These are phyloP conservation scores for Hansfordia pulvinata DNA, from an alignment of 2,329 filamentous ascomycete species.

Conservation along the genomic window DNA sequence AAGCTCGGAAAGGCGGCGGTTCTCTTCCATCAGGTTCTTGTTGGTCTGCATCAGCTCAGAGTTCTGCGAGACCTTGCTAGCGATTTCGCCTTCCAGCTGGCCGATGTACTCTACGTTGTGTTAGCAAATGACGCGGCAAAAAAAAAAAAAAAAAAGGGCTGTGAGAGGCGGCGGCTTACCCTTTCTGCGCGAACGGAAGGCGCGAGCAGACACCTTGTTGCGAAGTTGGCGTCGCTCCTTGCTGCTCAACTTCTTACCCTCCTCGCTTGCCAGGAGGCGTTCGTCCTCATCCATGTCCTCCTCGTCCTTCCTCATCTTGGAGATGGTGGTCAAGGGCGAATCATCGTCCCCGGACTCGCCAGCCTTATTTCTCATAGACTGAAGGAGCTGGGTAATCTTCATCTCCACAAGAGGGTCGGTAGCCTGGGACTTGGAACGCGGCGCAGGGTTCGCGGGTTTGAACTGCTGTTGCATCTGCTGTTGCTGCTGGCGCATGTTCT, in stretches of 20 bases:
- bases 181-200: conserved; percentile 96
- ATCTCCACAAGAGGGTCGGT: conserved; percentile 76
- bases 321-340: conserved; percentile 47
- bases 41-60: conserved; percentile 73
- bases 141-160: neutral
- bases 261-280: conserved; percentile 82
- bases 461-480: conserved; percentile 27
- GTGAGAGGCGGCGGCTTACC: conserved; percentile 42
- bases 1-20: conserved; percentile 63
- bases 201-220: conserved; percentile 96
- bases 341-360: conserved; percentile 37
- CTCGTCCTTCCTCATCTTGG: conserved; percentile 78
- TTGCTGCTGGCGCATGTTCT: conserved; percentile 35
- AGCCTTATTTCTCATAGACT: conserved; percentile 76
- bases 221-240: conserved; percentile 94
- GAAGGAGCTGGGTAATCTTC: conserved; percentile 83
- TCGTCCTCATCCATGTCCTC: conserved; percentile 99
- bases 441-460: conserved; percentile 36
- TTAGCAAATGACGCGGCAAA: conserved; percentile 28
- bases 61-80: conserved; percentile 70
- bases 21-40: conserved; percentile 70
- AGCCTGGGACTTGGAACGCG: too few relatives aligned
- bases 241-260: conserved; percentile 97
- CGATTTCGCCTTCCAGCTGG: conserved; percentile 84
- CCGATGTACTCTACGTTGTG: conserved; percentile 75